Conservation (phyloP, 805 yeast genomes). For the Kluyveromyces dobzhanskii region DNA sequence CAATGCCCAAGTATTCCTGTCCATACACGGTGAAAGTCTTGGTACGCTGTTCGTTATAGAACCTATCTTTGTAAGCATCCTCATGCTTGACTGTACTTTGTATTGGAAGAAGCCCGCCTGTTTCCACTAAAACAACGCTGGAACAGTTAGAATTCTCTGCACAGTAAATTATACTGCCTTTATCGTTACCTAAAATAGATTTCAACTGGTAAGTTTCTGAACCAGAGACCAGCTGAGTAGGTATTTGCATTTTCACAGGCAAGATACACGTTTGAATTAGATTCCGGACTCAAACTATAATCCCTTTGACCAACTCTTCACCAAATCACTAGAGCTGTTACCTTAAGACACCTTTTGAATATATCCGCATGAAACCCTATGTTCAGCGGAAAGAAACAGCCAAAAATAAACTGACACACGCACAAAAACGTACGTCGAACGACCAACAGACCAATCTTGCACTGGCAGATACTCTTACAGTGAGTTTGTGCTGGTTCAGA, state of each 20-base stretch:
- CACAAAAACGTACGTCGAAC: no score
- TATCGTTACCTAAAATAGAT: neutral
- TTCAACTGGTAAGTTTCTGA: neutral
- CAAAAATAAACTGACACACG: no score
- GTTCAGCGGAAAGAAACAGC: no score
- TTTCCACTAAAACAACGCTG: slow-evolving; percentile 1
- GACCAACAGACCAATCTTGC: no score
- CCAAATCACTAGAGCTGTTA: no score
- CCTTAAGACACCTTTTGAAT: no score
- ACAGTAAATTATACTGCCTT: neutral
- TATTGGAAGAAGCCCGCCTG: neutral
- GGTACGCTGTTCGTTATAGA: neutral
- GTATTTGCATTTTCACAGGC: slow-evolving; percentile 1
- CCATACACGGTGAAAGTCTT: slow-evolving; percentile 3
- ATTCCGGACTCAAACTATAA: no score
- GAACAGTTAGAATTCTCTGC: neutral
- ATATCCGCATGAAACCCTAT: no score
- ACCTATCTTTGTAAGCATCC: neutral
- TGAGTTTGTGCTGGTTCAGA: no score
- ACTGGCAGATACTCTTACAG: no score
- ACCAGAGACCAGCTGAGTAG: neutral
- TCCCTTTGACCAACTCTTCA: no score
- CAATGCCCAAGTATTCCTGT: neutral
- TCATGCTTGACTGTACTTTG: neutral
- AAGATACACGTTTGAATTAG: no score